phyloP scores from a whole-genome alignment of 2,329 filamentous ascomycete species.

The Dendryphion nanum region DNA sequence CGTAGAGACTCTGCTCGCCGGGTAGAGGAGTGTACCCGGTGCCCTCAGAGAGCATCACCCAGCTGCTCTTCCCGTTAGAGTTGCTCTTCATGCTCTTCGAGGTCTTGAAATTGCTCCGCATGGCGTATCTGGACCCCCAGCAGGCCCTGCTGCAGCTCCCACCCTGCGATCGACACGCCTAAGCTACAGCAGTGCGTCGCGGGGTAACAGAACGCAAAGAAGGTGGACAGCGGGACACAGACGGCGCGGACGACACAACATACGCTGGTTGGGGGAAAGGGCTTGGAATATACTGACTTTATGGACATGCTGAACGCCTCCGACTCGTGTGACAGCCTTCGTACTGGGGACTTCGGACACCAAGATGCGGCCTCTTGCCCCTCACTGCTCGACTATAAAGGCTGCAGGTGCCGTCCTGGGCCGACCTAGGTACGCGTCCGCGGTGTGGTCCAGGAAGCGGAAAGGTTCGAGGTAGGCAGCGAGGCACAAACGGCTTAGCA shows the following conservation, averaged over 20 bases:
- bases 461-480: not conserved
- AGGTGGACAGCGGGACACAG: not conserved
- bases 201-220: constrained; percentile 1
- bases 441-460: not conserved
- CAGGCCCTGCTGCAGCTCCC: not conserved
- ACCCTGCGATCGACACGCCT: constrained; percentile 11
- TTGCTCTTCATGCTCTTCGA: constrained; percentile 16
- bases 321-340: not conserved
- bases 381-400: not conserved
- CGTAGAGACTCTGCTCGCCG: constrained; percentile 78
- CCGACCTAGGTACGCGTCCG: not conserved
- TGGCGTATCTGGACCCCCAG: not conserved
- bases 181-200: constrained; percentile 10
- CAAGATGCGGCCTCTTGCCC: not conserved
- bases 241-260: too few species aligned
- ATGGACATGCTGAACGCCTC: constrained; percentile 37
- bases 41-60: constrained; percentile 84
- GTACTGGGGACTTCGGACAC: not conserved
- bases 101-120: not conserved
- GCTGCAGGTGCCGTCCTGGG: constrained; percentile 1
- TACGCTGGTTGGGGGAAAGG: too few species aligned
- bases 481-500: not conserved
- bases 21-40: constrained; percentile 79
- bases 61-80: constrained; percentile 54
- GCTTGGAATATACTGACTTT: constrained; percentile 39